phyloP scores from a whole-genome alignment of 176 grass and related monocot species.

The Oryza glaberrima region DNA sequence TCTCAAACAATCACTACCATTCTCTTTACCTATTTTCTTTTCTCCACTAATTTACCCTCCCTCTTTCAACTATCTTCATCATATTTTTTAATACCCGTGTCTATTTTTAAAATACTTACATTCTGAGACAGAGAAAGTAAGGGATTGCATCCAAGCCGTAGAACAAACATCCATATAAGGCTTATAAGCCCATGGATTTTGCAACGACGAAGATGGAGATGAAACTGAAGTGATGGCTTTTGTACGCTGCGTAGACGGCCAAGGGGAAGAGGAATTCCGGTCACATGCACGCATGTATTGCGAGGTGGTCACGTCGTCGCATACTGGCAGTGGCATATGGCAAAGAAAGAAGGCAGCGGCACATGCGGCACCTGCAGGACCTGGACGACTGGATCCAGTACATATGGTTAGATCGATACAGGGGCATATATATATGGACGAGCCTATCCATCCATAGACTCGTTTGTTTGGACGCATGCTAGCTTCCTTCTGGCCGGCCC shows the following conservation, averaged over 20 bases:
- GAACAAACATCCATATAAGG: too few species aligned
- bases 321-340: not conserved
- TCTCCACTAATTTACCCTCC: too few species aligned
- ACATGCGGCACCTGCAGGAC: conserved; percentile 22
- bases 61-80: too few species aligned
- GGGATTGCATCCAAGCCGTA: too few species aligned
- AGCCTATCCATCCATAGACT: not conserved
- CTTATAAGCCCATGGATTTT: too few species aligned
- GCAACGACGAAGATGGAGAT: too few species aligned
- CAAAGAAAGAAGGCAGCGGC: not conserved
- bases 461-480: conserved; percentile 1
- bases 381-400: conserved; percentile 21
- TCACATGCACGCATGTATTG: conserved; percentile 21
- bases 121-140: too few species aligned
- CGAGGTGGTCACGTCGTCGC: too few species aligned
- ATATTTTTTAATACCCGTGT: fast-evolving
- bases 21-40: too few species aligned
- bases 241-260: conserved; percentile 7
- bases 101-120: too few species aligned
- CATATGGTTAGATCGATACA: not conserved
- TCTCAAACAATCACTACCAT: too few species aligned
- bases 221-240: not conserved
- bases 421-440: not conserved
- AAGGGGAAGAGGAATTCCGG: not conserved
- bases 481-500: not conserved